A percentile compares a stretch with the other conserved stretches of the same genome.
phyloP scores from a whole-genome alignment of 495 filamentous ascomycete species.

The Penicillium coffeae region DNA sequence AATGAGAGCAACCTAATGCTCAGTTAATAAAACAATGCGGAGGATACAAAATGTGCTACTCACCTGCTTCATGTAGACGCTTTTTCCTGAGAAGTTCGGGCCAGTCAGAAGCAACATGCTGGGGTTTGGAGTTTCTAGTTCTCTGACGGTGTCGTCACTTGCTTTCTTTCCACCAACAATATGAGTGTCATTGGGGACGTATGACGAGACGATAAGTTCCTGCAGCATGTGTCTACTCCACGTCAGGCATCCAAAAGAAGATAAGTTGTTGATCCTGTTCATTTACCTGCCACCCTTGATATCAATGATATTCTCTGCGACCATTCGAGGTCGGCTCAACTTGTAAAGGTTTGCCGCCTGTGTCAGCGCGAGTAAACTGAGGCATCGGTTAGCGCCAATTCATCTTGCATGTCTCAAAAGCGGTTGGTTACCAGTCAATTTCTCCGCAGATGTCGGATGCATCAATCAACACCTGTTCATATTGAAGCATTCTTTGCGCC shows the following conservation, averaged over 20 bases:
- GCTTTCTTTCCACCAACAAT: slow-evolving; percentile 56
- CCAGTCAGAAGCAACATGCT: slow-evolving; percentile 86
- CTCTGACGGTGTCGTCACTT: not conserved
- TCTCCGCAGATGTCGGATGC: slow-evolving; percentile 80
- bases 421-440: slow-evolving; percentile 59
- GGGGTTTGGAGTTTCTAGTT: slow-evolving; percentile 32
- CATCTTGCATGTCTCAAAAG: not conserved
- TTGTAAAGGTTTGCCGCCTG: slow-evolving; percentile 74
- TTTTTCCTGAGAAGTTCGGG: slow-evolving; percentile 95
- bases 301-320: slow-evolving; percentile 63
- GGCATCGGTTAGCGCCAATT: slow-evolving; percentile 7
- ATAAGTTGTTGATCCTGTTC: slow-evolving; percentile 1
- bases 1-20: slow-evolving; percentile 66
- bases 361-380: slow-evolving; percentile 74
- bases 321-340: slow-evolving; percentile 67
- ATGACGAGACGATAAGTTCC: slow-evolving; percentile 81
- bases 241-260: slow-evolving; percentile 13
- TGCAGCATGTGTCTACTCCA: slow-evolving; percentile 71
- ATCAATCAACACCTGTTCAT: slow-evolving; percentile 60
- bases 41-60: not conserved
- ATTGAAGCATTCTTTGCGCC: slow-evolving; percentile 64
- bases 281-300: slow-evolving; percentile 79
- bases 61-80: slow-evolving; percentile 89
- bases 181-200: slow-evolving; percentile 75
- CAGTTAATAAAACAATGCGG: not conserved